phyloP scores from a whole-genome alignment of 2,329 filamentous ascomycete genomes.

The Hypomyces rosellus region DNA sequence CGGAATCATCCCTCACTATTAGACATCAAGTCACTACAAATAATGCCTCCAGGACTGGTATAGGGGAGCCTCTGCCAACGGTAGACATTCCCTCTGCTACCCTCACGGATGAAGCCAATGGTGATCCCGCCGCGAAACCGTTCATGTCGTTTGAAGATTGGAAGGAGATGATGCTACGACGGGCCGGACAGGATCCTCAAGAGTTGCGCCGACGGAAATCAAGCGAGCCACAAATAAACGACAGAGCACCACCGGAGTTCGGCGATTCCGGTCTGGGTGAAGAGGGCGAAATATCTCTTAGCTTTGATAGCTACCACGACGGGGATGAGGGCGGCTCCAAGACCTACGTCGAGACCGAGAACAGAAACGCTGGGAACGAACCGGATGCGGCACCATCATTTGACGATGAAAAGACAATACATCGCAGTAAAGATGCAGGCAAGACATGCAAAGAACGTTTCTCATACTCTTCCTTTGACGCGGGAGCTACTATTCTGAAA shows the following conservation, averaged over 20 bases:
- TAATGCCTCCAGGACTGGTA: not conserved
- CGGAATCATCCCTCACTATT: not conserved
- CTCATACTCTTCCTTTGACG: conserved; percentile 96
- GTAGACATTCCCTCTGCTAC: not conserved
- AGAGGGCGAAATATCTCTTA: conserved; percentile 70
- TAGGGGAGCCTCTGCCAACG: conserved; percentile 1
- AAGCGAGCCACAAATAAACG: conserved; percentile 42
- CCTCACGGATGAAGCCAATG: conserved; percentile 6
- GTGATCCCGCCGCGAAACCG: conserved; percentile 28
- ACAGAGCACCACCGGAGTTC: conserved; percentile 50
- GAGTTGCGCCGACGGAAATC: conserved; percentile 58
- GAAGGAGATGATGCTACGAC: conserved; percentile 88
- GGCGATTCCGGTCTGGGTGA: conserved; percentile 77
- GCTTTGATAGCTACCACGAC: conserved; percentile 39
- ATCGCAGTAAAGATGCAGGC: conserved; percentile 84
- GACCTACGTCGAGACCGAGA: not conserved
- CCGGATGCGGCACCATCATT: conserved; percentile 37
- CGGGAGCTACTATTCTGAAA: conserved; percentile 87
- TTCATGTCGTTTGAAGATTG: conserved; percentile 98
- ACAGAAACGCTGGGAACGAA: conserved; percentile 7
- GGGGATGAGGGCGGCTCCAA: conserved; percentile 10
- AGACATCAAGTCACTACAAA: not conserved
- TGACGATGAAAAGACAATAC: conserved; percentile 44
- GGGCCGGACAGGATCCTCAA: conserved; percentile 68
- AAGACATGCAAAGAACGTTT: conserved; percentile 97